Percentiles rank a stretch among this genome's conserved stretches.
phyloP scores from a whole-genome alignment of 352 stramenopile species.

The Pelagophyceae sp. region DNA sequence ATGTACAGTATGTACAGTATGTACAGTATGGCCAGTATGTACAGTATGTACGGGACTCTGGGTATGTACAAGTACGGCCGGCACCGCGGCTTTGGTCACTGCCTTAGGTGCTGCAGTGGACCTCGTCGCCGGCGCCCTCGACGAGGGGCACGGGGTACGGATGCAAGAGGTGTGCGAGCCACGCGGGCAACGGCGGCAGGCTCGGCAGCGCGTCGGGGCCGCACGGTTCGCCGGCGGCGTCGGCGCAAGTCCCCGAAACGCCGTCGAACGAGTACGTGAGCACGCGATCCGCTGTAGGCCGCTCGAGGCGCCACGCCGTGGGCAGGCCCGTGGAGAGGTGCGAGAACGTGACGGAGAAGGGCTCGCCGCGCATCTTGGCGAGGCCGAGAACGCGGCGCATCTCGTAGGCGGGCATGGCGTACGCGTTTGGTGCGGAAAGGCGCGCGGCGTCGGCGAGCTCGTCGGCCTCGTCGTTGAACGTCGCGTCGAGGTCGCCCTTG shows the following conservation, averaged over 20 bases:
- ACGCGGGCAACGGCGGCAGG: background rate
- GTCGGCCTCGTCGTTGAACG: background rate
- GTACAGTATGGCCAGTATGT: no score
- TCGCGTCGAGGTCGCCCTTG: background rate
- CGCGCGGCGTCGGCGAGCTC: background rate
- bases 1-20: no score
- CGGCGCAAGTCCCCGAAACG: background rate
- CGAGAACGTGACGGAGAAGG: background rate
- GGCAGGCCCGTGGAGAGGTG: background rate
- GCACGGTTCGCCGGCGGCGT: background rate
- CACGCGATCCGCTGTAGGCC: background rate
- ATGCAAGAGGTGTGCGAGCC: background rate
- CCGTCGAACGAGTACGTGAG: background rate
- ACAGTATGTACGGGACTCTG: no score
- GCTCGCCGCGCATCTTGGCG: background rate
- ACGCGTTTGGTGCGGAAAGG: background rate
- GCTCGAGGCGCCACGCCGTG: background rate
- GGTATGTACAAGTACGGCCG: no score
- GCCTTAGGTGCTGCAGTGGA: conserved; percentile 11
- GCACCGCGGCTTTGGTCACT: no score
- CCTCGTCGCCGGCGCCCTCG: conserved; percentile 3
- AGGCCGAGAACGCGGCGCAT: background rate
- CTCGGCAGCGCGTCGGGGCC: background rate
- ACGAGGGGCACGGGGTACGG: conserved; percentile 7
- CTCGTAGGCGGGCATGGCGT: conserved; percentile 15